These are phyloP conservation scores for Galerina sulciceps DNA, from an alignment of 768 basidiomycete genomes.

Conservation along the genomic window DNA sequence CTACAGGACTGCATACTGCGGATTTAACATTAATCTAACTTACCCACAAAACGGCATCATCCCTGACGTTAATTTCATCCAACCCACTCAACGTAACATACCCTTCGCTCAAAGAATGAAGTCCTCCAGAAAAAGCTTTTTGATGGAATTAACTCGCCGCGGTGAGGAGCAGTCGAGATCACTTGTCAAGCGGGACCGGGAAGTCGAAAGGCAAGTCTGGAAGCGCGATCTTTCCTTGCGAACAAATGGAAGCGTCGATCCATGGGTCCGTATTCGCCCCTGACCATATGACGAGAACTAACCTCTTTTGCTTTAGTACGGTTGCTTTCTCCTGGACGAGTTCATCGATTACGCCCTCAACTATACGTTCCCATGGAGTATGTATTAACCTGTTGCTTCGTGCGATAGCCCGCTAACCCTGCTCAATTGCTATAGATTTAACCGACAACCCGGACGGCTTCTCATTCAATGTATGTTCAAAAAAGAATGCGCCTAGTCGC, in stretches of 20 bases:
- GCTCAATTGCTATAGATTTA: conserved; percentile 23
- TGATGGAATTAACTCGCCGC: conserved; percentile 21
- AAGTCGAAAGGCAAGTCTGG: conserved; percentile 31
- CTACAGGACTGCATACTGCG: conserved; percentile 60
- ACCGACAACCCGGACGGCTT: conserved; percentile 34
- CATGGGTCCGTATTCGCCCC: conserved; percentile 43
- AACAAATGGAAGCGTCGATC: conserved; percentile 58
- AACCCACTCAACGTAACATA: conserved; percentile 38
- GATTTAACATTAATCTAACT: conserved; percentile 67
- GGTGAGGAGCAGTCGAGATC: conserved; percentile 17
- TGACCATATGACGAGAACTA: background rate
- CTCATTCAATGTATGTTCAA: conserved; percentile 37
- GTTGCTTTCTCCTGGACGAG: conserved; percentile 67
- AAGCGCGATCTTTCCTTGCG: conserved; percentile 54
- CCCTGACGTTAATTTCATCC: conserved; percentile 41
- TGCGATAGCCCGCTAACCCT: background rate
- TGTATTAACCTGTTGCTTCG: conserved; percentile 15
- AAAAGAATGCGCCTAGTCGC: background rate
- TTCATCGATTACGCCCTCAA: conserved; percentile 76
- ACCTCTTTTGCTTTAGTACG: conserved; percentile 44
- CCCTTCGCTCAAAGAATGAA: conserved; percentile 32
- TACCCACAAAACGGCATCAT: conserved; percentile 67
- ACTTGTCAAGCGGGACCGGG: conserved; percentile 25
- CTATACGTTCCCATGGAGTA: conserved; percentile 69
- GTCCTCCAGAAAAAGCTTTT: conserved; percentile 25